Evolutionary conservation across 805 yeast species (phyloP).

Genomic region (Priceomyces haplophilus): DNA sequence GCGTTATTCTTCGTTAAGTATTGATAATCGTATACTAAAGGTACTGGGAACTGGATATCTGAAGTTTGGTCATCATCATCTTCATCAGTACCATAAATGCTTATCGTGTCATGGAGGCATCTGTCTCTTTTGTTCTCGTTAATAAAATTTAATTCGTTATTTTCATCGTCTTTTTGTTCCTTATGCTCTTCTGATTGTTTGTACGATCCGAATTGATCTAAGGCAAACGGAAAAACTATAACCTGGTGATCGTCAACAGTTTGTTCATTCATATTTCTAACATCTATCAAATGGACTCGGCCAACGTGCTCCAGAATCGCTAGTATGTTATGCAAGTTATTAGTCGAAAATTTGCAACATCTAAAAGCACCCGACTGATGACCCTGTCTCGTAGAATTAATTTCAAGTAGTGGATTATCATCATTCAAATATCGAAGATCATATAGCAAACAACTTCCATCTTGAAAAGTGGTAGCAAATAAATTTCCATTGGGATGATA

Average conservation of each 20-base stretch:
- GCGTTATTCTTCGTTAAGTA: constrained; percentile 37
- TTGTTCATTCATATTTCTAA: constrained; percentile 52
- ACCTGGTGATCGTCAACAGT: constrained; percentile 64
- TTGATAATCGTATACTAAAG: constrained; percentile 42
- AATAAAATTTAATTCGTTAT: background rate
- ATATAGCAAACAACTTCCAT: constrained; percentile 73
- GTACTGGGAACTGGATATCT: constrained; percentile 23
- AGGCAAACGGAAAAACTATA: constrained; percentile 57
- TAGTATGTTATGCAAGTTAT: constrained; percentile 71
- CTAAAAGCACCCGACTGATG: constrained; percentile 65
- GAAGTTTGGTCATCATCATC: background rate
- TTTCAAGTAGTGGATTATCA: constrained; percentile 47
- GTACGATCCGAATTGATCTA: constrained; percentile 37
- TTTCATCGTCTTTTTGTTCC: background rate
- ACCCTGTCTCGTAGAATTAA: constrained; percentile 58
- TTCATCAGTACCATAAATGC: constrained; percentile 6
- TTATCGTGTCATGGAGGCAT: constrained; percentile 2
- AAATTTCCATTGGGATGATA: constrained; percentile 72
- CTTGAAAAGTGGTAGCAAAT: constrained; percentile 81
- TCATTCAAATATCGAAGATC: constrained; percentile 60
- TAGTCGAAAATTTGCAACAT: constrained; percentile 46
- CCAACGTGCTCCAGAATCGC: constrained; percentile 83
- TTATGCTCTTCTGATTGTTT: constrained; percentile 7
- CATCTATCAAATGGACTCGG: constrained; percentile 79
- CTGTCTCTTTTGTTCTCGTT: background rate